Conservation (phyloP, 805 yeast genomes). For the Candida namnaoensis region DNA sequence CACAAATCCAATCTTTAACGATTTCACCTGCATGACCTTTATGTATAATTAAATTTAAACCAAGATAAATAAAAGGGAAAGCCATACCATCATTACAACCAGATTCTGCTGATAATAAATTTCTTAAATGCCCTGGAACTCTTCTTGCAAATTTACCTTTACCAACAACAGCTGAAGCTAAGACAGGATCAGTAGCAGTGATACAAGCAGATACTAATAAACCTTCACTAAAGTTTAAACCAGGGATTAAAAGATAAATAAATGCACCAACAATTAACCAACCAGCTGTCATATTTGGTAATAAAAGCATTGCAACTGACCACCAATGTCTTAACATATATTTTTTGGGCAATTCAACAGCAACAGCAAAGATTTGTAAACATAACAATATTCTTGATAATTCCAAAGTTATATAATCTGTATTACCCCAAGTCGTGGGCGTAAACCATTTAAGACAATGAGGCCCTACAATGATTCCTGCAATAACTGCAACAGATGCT, state of each 20-base stretch:
- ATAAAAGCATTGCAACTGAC: constrained; percentile 62
- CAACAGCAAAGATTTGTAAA: constrained; percentile 88
- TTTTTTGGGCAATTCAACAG: constrained; percentile 86
- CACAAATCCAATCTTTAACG: constrained; percentile 70
- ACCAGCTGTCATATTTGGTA: constrained; percentile 87
- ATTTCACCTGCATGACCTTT: constrained; percentile 59
- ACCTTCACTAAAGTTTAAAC: constrained; percentile 61
- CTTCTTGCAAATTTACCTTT: constrained; percentile 86
- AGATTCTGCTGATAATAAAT: constrained; percentile 75
- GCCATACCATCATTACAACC: constrained; percentile 97
- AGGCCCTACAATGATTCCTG: constrained; percentile 86
- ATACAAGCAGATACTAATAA: constrained; percentile 78
- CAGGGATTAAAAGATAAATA: constrained; percentile 70
- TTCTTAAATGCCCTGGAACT: constrained; percentile 88
- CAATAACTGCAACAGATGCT: constrained; percentile 80
- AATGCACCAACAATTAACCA: constrained; percentile 81
- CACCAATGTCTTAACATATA: constrained; percentile 82
- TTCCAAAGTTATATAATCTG: constrained; percentile 77
- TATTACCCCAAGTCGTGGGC: constrained; percentile 80
- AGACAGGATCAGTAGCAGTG: constrained; percentile 92
- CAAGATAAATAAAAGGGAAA: constrained; percentile 75
- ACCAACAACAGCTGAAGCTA: constrained; percentile 94
- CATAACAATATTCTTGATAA: constrained; percentile 75
- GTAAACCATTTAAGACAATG: constrained; percentile 77
- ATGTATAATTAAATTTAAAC: constrained; percentile 60